Evolutionary conservation across 208 protist genomes (phyloP).

Genomic region (Leishmania turanica): DNA sequence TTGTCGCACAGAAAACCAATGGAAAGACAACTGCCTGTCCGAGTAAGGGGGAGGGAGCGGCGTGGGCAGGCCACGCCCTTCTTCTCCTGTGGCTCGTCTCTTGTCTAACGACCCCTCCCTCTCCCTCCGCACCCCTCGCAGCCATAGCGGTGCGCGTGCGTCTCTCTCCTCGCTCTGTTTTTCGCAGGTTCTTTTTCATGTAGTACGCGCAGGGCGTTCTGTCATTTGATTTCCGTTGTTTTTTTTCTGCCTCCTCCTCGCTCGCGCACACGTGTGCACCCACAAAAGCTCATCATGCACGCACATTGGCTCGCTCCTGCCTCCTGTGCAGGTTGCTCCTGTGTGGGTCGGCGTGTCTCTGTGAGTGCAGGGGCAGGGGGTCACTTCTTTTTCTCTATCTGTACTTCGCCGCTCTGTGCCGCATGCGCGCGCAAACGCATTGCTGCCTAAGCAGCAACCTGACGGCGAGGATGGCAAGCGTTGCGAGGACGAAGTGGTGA

Average conservation of each 20-base stretch:
- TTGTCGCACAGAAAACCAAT: background rate
- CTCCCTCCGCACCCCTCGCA: background rate
- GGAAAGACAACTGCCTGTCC: background rate
- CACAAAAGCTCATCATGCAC: too few species aligned
- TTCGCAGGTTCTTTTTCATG: background rate
- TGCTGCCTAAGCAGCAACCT: background rate
- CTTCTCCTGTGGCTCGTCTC: background rate
- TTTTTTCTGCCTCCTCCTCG: background rate
- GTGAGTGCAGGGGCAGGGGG: background rate
- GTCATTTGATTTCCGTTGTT: background rate
- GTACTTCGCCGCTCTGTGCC: background rate
- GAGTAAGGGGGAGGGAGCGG: background rate
- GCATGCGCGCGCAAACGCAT: background rate
- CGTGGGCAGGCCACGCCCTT: background rate
- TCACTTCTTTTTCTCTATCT: background rate
- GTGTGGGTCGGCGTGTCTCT: background rate
- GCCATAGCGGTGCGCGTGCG: background rate
- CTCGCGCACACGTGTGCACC: background rate
- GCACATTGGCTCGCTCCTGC: background rate
- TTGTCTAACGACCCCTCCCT: background rate
- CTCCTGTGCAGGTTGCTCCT: background rate
- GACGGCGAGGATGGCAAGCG: background rate
- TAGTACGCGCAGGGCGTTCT: too few species aligned
- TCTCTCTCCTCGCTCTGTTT: background rate
- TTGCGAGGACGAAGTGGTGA: background rate